Evolutionary conservation across 2,329 filamentous ascomycete genomes (phyloP), one percentile per base, ranked within the genome.

Genomic region (Monosporascus cannonballus): DNA sequence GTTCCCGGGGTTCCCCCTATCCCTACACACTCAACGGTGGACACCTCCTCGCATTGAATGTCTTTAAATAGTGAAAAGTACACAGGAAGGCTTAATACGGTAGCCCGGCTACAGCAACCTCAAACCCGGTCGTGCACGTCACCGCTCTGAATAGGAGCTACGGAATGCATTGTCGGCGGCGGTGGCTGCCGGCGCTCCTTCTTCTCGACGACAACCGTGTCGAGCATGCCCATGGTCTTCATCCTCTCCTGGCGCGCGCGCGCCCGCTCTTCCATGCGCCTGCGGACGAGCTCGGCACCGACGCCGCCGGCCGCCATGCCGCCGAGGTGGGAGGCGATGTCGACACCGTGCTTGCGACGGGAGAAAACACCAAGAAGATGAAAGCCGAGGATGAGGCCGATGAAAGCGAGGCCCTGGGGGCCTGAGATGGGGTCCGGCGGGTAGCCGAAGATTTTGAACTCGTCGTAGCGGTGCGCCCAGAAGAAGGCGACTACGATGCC

Each of bases 401-500:
- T 65, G 58, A 83, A 76, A 2, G 74, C 73, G 14, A 83, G 70
- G 0, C 80, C 79, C 51, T 80, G 76, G 9, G 84, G 73, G 25
- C 77, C 81, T 30, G 69, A 69, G 61, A 71, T 71, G 11, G 73
- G 73, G 34, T 80, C 76, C n/a, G 78, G 74, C 14, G 81, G 82
- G 55, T 83, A 71, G 8, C 77, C 80, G 27, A 85, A 69, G 50
- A 85, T 65, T 64, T 75, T 78, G 69, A 85, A 80, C 38, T 76
- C 74, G 42, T 84, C 80, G 52, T 73, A 72, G 50, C 74, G 70
- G 63, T 84, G 77, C 57, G 79, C 68, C 76, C 80, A 83, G 60
- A 85, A 81, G 67, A 82, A 87, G 1, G 84, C 83, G 2, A 77
- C 77, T 7, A 80, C 65, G 22, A 89, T 63, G 22, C 85, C 86